Base-by-base conservation (phyloP, 371 early-diverging fungal genomes). In the Syncephalastrum contaminatum region DNA sequence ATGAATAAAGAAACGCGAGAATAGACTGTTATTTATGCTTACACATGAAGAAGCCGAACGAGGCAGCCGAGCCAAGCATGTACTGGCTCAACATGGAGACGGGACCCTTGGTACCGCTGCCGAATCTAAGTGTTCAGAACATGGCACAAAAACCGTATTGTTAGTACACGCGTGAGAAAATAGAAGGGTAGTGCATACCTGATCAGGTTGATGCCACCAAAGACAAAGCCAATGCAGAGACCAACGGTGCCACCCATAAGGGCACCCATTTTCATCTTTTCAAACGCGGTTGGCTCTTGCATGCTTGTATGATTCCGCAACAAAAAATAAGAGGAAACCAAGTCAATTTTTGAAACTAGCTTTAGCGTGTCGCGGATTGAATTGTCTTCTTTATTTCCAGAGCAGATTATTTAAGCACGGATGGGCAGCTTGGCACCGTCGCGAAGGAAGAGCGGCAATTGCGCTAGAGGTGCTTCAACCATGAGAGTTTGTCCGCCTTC, bases 181-280 rank as follows among this genome's bases (percentile, higher is more conserved):
- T 8, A 30, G 10, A 2, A 30, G 36, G 10, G 36, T 1, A 0
- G 12, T 30, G 3, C 8, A 59, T 81, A 88, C 90, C 86, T 73
- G 61, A 90, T 69, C n/a, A 87, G 56, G 39, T 81, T 80, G 54
- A 86, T 72, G 48, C 77, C 80, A 20, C 92, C 92, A 69, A 90
- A 88, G 20, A 91, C 87, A 52, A 88, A 82, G 16, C 93, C 93
- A 44, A 92, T 82, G 63, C 92, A 89, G 41, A 88, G 81, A 15
- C 93, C 93, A 47, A 92, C 91, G 22, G 89, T 84, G 40, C 89
- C 87, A 43, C 93, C 93, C 93, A 90, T 90, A 54, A 87, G 69
- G 49, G 88, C 84, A 51, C 92, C 92, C 84, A 89, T 80, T 66
- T 90, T 90, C 67, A 87, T 79, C 58, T 88, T 87, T 48, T 91